Conservation (phyloP, 225 moss, liverwort and hornwort genomes). For the Neckera pumila region DNA sequence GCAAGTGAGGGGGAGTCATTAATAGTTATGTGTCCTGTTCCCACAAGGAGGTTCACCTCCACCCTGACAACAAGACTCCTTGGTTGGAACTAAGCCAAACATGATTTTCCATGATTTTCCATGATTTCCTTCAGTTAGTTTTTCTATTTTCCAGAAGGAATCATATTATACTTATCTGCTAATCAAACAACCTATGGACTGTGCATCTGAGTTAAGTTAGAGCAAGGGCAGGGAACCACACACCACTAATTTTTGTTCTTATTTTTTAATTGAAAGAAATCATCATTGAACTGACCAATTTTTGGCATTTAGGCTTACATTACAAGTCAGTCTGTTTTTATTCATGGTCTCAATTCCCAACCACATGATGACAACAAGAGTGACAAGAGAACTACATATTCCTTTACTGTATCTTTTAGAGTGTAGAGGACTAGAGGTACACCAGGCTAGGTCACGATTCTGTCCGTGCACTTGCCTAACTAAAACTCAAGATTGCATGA, state of each 20-base stretch:
- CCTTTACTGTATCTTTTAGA: too few relatives aligned
- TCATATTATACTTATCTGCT: background rate
- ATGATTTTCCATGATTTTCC: background rate
- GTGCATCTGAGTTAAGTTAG: background rate
- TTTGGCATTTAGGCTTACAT: background rate
- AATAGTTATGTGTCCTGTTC: background rate
- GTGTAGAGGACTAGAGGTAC: too few relatives aligned
- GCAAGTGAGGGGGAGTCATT: too few relatives aligned
- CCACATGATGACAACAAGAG: background rate
- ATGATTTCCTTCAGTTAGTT: too few relatives aligned
- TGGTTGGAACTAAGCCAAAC: too few relatives aligned
- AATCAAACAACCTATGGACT: background rate
- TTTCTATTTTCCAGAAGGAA: background rate
- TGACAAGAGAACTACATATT: too few relatives aligned
- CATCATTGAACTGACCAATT: background rate
- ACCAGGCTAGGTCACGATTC: background rate
- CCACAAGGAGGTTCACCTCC: background rate
- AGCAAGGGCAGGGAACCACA: background rate
- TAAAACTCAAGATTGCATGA: background rate
- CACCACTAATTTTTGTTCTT: background rate
- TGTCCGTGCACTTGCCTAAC: background rate
- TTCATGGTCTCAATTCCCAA: background rate
- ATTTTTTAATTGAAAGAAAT: background rate
- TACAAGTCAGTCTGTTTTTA: background rate
- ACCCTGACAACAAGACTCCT: background rate